Evolutionary conservation across 805 yeast genomes (phyloP), one percentile per base, ranked within the genome.

Genomic region (Limtongia smithiae): DNA sequence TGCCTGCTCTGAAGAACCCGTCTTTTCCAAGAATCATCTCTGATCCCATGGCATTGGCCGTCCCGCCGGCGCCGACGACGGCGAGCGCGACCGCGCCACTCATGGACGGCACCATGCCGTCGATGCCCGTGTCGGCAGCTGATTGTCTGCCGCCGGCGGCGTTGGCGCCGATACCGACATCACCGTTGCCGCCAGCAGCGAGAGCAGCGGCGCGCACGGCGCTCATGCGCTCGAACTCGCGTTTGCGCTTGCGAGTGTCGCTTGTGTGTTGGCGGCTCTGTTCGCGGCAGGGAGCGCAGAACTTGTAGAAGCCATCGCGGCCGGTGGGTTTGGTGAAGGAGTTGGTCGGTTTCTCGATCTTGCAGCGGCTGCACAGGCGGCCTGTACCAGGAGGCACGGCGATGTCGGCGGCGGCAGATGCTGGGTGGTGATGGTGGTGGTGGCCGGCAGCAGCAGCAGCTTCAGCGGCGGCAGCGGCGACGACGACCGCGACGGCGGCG

Each of bases 231-330:
- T 44, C 52, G 4, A 34, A 14, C 27, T 48, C 57, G 11, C 57
- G 49, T 37, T 50, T 52, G 12, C 57, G 53, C 33, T 49, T 52
- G 20, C 57, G 50, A 4, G 52, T 52, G 27, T 49, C 51, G 31
- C 44, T 49, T 8, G 57, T 52, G 41, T 52, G 57, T 36, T 46
- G 53, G 9, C 57, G 42, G 39, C 54, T 49, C 39, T 41, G 54
- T 20, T 39, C 54, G 22, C 57, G 54, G 34, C 57, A 52, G 6
- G 48, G 34, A 11, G 17, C 43, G 28, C 57, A 52, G 46, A 49
- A 47, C 42, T 52, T 52, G 44, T 44, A 52, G n/a, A 38, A 25
- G 6, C 57, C 57, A 8, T 41, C 46, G 21, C 48, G 42, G 12
- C 57, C 57, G 3, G 52, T 30, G n/a, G 55, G 55, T 25, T 51